Evolutionary conservation across 192 early-diverging fungal species (phyloP).

Genomic region (Mortierella hygrophila): DNA sequence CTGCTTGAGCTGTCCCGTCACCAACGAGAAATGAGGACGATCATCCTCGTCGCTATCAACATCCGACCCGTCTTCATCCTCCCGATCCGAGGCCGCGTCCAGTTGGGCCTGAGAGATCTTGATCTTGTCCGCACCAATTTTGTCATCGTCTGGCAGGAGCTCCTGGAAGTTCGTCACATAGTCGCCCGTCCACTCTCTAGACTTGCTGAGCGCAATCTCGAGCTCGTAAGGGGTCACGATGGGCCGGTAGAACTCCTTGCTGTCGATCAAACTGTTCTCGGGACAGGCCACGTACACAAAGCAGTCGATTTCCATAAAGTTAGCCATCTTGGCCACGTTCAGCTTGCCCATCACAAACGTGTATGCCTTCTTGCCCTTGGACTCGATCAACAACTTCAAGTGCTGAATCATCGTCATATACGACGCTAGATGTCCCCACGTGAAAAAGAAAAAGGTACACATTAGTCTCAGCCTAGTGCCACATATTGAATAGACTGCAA

Average conservation of each 20-base stretch:
- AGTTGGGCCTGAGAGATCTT: constrained; percentile 44
- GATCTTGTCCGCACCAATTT: constrained; percentile 48
- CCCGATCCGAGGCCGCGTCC: constrained; percentile 53
- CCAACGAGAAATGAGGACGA: constrained; percentile 89
- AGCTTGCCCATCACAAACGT: constrained; percentile 94
- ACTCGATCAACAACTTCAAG: constrained; percentile 81
- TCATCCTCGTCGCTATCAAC: constrained; percentile 69
- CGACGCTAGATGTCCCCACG: constrained; percentile 62
- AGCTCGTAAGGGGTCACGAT: constrained; percentile 96
- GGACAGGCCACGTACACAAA: constrained; percentile 95
- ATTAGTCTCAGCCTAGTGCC: neutral
- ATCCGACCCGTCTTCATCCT: constrained; percentile 25
- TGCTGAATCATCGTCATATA: constrained; percentile 88
- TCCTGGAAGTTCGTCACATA: constrained; percentile 79
- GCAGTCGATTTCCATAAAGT: constrained; percentile 95
- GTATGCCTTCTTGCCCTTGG: constrained; percentile 85
- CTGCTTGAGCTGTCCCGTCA: constrained; percentile 85
- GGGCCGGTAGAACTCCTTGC: constrained; percentile 89
- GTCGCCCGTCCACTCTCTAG: constrained; percentile 77
- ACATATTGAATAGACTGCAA: neutral
- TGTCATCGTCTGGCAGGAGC: constrained; percentile 64
- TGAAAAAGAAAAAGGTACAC: neutral
- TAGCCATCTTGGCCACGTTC: constrained; percentile 95
- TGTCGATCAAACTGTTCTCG: constrained; percentile 94
- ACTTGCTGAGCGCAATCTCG: constrained; percentile 79